Base-by-base conservation (phyloP, 1,139 yeast genomes). In the Dujonia santamariae region DNA sequence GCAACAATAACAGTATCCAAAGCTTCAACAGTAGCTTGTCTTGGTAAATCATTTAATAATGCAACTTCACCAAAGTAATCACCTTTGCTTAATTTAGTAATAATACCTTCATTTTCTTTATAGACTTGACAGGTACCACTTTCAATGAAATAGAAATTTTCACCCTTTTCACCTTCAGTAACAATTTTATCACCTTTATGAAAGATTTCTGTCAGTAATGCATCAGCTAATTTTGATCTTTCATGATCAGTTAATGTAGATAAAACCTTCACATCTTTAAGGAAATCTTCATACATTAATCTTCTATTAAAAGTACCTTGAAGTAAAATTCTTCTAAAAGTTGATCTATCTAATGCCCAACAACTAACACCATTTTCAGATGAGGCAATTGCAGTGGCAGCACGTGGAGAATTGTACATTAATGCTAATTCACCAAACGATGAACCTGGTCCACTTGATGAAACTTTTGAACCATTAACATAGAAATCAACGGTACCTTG, bases 11-110 rank as follows among this genome's bases (percentile, higher is more conserved):
- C 81, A 34, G 73, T 72, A 37, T 84, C 77, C 22, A 73, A 63
- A 2, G 97, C 96, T 37, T 75, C 78, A 27, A 92, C 94, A 4
- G 97, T 85, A 22, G 98, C 98, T 57, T 87, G 95, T 61, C 98
- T 79, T 42, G 97, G 97, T 42, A 82, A 69, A 53, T 92, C 96
- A 50, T 90, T 85, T 48, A 92, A 71, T 47, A 92, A 70, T 3
- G 98, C 97, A 44, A 92, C 80, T 63, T 92, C 98, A 45, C 98
- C 98, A 59, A 92, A 92, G 61, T 92, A 92, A 54, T 85, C 96
- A 44, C 97, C 97, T 53, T 85, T 82, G 31, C 73, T 61, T 43
- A 86, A 69, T 16, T 67, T 67, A 24, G 73, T 75, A 28, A 90
- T 73, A 29, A 72, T 67, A 17, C 92, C 90, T 36, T 77, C 74